A percentile compares a stretch with the other conserved stretches of the same genome.
Evolutionary conservation across 2,329 filamentous ascomycete species (phyloP).

Genomic region (Aureobasidium sp.): DNA sequence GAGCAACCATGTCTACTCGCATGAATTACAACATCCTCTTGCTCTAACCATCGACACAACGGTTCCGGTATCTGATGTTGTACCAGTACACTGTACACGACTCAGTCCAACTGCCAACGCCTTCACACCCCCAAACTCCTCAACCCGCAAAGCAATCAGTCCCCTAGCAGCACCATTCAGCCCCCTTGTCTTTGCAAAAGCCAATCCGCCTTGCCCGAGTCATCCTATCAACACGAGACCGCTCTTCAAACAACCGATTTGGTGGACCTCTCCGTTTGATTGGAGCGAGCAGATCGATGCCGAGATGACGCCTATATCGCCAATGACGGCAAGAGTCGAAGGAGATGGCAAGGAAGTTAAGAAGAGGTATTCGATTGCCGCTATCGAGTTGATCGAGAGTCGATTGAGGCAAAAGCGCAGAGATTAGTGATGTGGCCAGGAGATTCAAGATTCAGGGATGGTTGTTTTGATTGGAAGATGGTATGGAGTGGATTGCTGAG

Average conservation of each 20-base stretch:
- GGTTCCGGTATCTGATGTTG: not conserved
- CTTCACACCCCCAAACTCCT: not conserved
- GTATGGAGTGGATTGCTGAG: too few relatives aligned
- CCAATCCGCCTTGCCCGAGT: not conserved
- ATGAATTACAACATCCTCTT: not conserved
- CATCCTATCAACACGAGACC: not conserved
- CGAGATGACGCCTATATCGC: not conserved
- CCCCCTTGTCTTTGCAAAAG: not conserved
- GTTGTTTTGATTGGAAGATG: too few relatives aligned
- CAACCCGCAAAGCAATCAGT: not conserved
- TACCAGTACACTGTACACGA: not conserved
- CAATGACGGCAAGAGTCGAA: not conserved
- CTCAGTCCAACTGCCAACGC: not conserved
- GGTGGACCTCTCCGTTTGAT: not conserved
- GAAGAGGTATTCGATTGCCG: conserved; percentile 26
- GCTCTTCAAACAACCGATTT: not conserved
- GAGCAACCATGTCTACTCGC: not conserved
- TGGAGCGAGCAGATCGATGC: not conserved
- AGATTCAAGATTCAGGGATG: not conserved
- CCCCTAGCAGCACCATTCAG: not conserved
- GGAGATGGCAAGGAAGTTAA: conserved; percentile 14
- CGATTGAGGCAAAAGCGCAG: conserved; percentile 15
- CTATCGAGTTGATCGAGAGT: conserved; percentile 22
- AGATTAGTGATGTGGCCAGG: not conserved
- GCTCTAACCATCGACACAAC: not conserved